Conservation (phyloP, 75 land plant genomes). For the Cryptomeria japonica region DNA sequence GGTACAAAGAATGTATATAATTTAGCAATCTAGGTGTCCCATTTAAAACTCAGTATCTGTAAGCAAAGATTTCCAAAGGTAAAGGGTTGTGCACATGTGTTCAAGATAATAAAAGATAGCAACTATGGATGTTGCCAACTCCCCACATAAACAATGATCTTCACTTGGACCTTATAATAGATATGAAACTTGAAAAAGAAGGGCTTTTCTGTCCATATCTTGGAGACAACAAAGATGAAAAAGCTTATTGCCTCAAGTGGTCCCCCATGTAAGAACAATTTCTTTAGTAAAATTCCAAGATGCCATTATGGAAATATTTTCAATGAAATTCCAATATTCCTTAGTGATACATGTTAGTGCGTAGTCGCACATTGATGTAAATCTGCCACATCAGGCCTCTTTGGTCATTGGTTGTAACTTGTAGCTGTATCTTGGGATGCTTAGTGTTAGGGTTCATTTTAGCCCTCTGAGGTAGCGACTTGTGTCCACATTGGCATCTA, state of each 20-base stretch:
- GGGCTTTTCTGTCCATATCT: neutral
- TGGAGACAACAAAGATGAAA: neutral
- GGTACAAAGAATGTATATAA: neutral
- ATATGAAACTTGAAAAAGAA: neutral
- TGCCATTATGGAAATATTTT: neutral
- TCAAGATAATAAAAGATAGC: neutral
- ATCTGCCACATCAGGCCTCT: neutral
- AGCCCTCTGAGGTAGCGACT: neutral
- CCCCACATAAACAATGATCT: neutral
- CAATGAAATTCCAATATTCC: neutral
- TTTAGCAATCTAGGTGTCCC: neutral
- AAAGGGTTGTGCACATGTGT: neutral
- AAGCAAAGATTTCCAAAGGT: neutral
- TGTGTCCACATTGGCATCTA: neutral
- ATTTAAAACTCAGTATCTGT: neutral
- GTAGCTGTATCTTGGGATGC: neutral
- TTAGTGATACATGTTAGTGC: neutral
- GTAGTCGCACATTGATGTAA: neutral
- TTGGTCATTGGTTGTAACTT: neutral
- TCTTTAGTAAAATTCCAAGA: no score
- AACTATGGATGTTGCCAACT: neutral
- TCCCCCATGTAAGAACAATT: neutral
- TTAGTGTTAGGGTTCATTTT: neutral
- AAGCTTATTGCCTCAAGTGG: neutral
- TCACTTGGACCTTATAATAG: neutral